Conservation (phyloP, 2,329 filamentous ascomycete genomes). For the Fusarium sp. region DNA sequence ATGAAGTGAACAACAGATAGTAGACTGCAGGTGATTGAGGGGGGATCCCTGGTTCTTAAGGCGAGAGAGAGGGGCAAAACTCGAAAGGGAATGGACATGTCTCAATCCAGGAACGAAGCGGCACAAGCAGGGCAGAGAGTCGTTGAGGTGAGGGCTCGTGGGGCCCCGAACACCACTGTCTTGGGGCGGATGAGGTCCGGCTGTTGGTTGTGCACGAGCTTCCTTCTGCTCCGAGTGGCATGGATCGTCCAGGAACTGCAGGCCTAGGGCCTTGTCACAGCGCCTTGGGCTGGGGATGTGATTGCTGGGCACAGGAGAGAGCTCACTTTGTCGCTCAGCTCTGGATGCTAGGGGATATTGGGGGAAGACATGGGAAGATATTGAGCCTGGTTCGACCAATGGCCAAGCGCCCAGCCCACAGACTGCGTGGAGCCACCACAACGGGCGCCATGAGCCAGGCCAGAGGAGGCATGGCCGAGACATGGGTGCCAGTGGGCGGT, state of each 20-base stretch:
- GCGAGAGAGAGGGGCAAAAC: constrained; percentile 38
- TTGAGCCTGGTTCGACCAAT: constrained; percentile 36
- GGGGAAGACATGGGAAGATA: constrained; percentile 26
- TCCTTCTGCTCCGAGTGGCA: constrained; percentile 32
- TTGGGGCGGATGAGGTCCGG: constrained; percentile 38
- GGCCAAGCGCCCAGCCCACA: constrained; percentile 29
- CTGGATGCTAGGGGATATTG: constrained; percentile 25
- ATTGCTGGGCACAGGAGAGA: constrained; percentile 36
- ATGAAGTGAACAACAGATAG: constrained; percentile 6
- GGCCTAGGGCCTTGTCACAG: constrained; percentile 40
- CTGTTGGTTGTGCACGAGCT: constrained; percentile 38
- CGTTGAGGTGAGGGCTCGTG: constrained; percentile 36
- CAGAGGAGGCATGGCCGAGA: constrained; percentile 34
- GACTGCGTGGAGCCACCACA: constrained; percentile 35
- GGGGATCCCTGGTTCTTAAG: constrained; percentile 43
- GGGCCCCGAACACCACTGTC: constrained; percentile 35
- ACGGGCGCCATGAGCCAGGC: constrained; percentile 38
- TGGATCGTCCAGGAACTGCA: constrained; percentile 43
- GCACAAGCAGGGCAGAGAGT: constrained; percentile 37
- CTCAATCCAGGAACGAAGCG: constrained; percentile 54
- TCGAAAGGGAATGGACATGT: constrained; percentile 52
- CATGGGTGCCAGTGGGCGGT: constrained; percentile 33
- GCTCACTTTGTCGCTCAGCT: constrained; percentile 29
- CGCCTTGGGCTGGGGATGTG: constrained; percentile 38
- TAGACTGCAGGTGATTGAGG: constrained; percentile 23